A percentile compares a stretch with the other conserved stretches of the same genome.
These are phyloP conservation scores for Colletotrichum tropicale DNA, from an alignment of 2,329 filamentous ascomycete species.

Conservation along the genomic window DNA sequence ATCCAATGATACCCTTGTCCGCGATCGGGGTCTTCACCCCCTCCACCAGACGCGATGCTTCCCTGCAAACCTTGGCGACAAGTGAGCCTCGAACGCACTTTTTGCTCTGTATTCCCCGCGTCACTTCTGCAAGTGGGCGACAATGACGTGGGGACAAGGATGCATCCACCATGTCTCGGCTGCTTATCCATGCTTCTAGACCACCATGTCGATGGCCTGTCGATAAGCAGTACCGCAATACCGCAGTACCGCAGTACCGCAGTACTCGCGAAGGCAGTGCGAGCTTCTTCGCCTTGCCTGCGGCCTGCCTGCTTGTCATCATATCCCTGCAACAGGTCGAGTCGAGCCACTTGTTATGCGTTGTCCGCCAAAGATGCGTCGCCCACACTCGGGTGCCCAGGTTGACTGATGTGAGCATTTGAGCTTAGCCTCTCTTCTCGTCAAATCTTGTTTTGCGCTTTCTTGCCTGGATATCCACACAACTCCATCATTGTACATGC, in stretches of 20 bases:
- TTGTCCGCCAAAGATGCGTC: not conserved
- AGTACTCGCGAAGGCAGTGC: not conserved
- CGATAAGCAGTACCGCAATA: not conserved
- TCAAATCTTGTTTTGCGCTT: conserved; percentile 4
- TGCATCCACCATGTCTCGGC: not conserved
- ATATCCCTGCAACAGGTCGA: not conserved
- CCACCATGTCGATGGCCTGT: not conserved
- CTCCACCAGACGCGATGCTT: not conserved
- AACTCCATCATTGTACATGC: not conserved
- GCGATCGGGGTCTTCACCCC: not conserved
- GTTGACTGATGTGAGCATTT: not conserved
- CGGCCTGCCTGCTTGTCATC: not conserved
- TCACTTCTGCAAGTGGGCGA: not conserved
- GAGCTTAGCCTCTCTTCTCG: not conserved
- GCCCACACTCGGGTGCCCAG: not conserved
- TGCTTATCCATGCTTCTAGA: not conserved
- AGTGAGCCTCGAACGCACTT: not conserved
- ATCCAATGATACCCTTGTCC: not conserved
- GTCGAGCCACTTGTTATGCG: not conserved
- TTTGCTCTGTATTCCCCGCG: not conserved
- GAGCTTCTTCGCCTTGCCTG: not conserved
- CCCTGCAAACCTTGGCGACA: not conserved
- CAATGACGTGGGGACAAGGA: conserved; percentile 14
- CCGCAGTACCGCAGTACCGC: too few relatives aligned
- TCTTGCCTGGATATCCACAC: not conserved